Evolutionary conservation across 768 basidiomycete species (phyloP).

Genomic region (Mycena maculata): DNA sequence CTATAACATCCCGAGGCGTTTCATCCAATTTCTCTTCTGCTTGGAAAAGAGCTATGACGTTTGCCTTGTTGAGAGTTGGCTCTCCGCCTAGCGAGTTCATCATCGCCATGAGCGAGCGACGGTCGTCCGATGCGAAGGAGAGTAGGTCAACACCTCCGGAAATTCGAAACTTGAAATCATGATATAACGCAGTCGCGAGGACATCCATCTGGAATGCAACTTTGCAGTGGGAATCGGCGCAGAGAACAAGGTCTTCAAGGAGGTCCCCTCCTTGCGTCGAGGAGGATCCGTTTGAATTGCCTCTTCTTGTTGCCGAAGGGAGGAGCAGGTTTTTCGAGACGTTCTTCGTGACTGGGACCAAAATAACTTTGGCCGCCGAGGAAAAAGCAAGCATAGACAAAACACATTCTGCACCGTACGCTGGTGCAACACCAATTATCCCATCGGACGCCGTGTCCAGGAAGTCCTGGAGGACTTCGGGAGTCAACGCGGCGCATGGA

Average conservation of each 20-base stretch:
- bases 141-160: conserved; percentile 54
- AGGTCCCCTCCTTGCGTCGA: conserved; percentile 31
- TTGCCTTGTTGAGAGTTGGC: conserved; percentile 37
- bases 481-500: conserved; percentile 42
- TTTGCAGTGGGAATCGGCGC: conserved; percentile 43
- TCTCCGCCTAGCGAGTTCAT: conserved; percentile 54
- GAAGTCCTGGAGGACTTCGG: conserved; percentile 42
- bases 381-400: conserved; percentile 56
- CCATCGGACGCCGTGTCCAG: conserved; percentile 39
- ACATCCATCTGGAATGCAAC: conserved; percentile 61
- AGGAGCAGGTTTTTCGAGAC: conserved; percentile 50
- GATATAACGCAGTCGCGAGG: conserved; percentile 51
- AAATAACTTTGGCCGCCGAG: conserved; percentile 36
- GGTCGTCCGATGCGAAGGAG: conserved; percentile 42
- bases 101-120: conserved; percentile 48
- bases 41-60: conserved; percentile 46
- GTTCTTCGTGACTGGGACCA: no score
- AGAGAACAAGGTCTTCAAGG: conserved; percentile 48
- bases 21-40: conserved; percentile 36
- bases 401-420: conserved; percentile 48
- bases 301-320: conserved; percentile 37
- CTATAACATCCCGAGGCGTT: conserved; percentile 37
- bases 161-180: conserved; percentile 52
- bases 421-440: conserved; percentile 56
- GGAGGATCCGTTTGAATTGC: conserved; percentile 6